Evolutionary conservation across 495 filamentous ascomycete genomes (phyloP), one percentile per base, ranked within the genome.

Genomic region (Wilcoxina mikolae): DNA sequence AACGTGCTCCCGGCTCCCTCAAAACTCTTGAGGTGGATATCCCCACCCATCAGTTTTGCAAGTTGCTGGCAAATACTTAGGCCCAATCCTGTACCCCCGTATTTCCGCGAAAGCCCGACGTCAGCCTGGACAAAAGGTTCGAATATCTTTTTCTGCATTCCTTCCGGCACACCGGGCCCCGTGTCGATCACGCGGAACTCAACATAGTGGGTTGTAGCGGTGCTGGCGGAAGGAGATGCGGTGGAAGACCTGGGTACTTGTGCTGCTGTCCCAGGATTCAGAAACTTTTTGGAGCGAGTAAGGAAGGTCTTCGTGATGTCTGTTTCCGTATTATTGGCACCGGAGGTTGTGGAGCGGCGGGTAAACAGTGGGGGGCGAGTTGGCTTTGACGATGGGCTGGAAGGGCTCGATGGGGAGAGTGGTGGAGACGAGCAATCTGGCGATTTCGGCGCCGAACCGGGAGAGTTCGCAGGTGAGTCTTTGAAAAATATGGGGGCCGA

Each of bases 21-120:
- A 5, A 82, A 74, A 64, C 86, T 94, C 52, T 78, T 74, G 11
- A 95, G 72, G 3, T 74, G 64, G 35, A 95, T 85, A 4, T 66
- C 73, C 18, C 89, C 89, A 41, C 79, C 78, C 89, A 95, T 94
- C 27, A 95, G 69, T 4, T 68, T 80, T 3, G 87, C 83, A 27
- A 95, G 72, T 64, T 95, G 53, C 25, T 56, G 42, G 28, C 53
- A 56, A 18, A 56, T 56, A 15, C 25, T 33, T 5, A 56, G 53
- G 1, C 53, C 53, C n/a, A 56, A 25, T 15, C 53, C 53, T 15
- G 53, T 56, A 18, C 53, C 53, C 7, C 43, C 53, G 26, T 48
- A 47, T 59, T 93, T 94, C 65, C 86, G 91, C 67, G 81, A 89
- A 12, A 56, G 22, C 20, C 45, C 45, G 7, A 39, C 53, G 25